Base-by-base conservation (phyloP, 495 filamentous ascomycete species). In the Talaromyces ruber region DNA sequence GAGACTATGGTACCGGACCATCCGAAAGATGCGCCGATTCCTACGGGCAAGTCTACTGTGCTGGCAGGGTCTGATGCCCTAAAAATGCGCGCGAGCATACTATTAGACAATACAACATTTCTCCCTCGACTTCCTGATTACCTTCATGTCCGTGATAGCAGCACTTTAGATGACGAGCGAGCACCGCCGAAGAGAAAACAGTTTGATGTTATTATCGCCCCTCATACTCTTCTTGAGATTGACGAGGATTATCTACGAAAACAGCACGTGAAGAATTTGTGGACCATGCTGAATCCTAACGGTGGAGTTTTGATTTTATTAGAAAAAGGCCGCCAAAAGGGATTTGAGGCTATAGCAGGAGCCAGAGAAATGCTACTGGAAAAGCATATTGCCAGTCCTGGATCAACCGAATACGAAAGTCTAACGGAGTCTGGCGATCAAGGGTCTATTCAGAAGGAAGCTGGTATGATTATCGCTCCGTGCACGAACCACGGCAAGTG, bases 81-180 rank as follows among this genome's bases (percentile, higher is more conserved):
- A 34, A 86, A 91, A n/a, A 76, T 90, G 24, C 88, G 92, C 18
- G 81, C 89, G 16, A 89, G 90, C 59, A 75, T 74, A 30, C 82
- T 97, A 62, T 81, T 98, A 11, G 84, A 94, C 14, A 88, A 97
- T 67, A 97, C 94, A 0, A 91, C 86, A 0, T 98, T 98, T 70
- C 81, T 98, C 25, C 94, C 94, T 11, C 89, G 92, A 2, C 76
- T 98, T 28, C 94, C 94, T n/a, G 92, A 98, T 67, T 91, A 92
- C 65, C 65, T 91, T n/a, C 90, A 93, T 64, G 65, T 74, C 9
- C 74, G 75, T 32, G 78, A 79, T 28, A 73, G 73, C 54, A 74
- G 80, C 1, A 81, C 80, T 3, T 59, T 77, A n/a, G 72, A 81
- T 8, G 72, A 79, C 37, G 67, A 66, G 4, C 71, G 78, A 55